Conservation (phyloP, 345 rosid species). For the Heritiera littoralis region DNA sequence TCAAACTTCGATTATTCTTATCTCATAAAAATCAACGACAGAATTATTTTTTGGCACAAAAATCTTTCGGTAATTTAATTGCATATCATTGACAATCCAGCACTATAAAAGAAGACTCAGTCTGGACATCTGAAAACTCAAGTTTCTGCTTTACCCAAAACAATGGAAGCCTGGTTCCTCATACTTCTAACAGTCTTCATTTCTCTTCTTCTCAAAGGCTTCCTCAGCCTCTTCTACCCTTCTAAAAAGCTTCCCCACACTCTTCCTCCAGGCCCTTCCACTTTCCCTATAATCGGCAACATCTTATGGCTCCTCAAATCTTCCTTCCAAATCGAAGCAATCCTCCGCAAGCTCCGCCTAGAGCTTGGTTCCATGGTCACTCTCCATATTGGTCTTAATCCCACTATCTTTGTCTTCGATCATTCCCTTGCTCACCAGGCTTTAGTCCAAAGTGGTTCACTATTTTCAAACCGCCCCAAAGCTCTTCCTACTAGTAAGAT, state of each 20-base stretch:
- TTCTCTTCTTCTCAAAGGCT: conserved; percentile 9
- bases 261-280: conserved; percentile 30
- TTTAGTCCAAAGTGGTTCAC: conserved; percentile 44
- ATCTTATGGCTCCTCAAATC: conserved; percentile 14
- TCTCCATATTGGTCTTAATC: conserved; percentile 32
- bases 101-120: too few relatives aligned
- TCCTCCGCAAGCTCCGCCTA: conserved; percentile 23
- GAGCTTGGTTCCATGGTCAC: conserved; percentile 47
- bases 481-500: conserved; percentile 30
- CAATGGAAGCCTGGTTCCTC: conserved; percentile 28
- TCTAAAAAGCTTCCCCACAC: neutral
- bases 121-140: too few relatives aligned
- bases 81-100: too few relatives aligned
- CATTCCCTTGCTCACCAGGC: conserved; percentile 46
- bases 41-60: too few relatives aligned
- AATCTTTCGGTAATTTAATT: too few relatives aligned
- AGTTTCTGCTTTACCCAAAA: neutral
- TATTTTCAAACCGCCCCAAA: conserved; percentile 46
- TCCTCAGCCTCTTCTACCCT: neutral
- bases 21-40: too few relatives aligned
- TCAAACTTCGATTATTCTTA: too few relatives aligned
- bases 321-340: neutral
- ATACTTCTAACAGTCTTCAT: conserved; percentile 12
- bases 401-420: conserved; percentile 42
- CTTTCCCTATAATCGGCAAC: conserved; percentile 26